A percentile compares a stretch with the other conserved stretches of the same genome.
phyloP scores from a whole-genome alignment of 177 flowering plant genomes.

The Telopea speciosissima region DNA sequence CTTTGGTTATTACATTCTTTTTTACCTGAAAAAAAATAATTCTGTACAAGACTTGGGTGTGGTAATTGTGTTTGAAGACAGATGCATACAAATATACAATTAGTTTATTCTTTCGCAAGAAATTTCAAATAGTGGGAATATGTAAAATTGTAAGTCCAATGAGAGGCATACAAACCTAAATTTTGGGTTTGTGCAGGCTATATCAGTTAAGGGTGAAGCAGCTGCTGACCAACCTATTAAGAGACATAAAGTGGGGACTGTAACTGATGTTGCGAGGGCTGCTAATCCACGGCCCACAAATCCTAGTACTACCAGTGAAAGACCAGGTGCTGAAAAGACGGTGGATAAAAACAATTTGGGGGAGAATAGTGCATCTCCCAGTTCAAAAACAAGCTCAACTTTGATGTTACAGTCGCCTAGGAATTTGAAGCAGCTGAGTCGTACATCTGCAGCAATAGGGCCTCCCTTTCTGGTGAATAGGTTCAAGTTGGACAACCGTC shows the following conservation, averaged over 20 bases:
- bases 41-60: background rate
- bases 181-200: constrained; percentile 42
- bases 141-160: too few species aligned
- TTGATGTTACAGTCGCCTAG: constrained; percentile 29
- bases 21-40: background rate
- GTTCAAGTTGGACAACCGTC: constrained; percentile 88
- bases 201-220: constrained; percentile 42
- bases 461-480: constrained; percentile 38
- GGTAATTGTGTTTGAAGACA: background rate
- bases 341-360: constrained; percentile 24
- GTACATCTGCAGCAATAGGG: constrained; percentile 30
- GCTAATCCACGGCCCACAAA: constrained; percentile 26
- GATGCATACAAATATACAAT: background rate
- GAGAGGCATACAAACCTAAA: background rate
- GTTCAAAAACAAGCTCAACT: constrained; percentile 30
- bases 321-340: constrained; percentile 22
- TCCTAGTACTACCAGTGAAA: constrained; percentile 20
- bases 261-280: constrained; percentile 25
- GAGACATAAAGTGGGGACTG: constrained; percentile 37
- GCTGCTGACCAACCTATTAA: constrained; percentile 39
- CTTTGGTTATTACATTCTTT: background rate
- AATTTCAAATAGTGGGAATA: background rate
- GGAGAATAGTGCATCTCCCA: constrained; percentile 28
- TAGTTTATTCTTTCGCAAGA: too few species aligned
- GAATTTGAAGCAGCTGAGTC: constrained; percentile 39